A percentile compares a stretch with the other conserved stretches of the same genome.
Evolutionary conservation across 495 filamentous ascomycete genomes (phyloP).

Genomic region (Aspergillus leporis): DNA sequence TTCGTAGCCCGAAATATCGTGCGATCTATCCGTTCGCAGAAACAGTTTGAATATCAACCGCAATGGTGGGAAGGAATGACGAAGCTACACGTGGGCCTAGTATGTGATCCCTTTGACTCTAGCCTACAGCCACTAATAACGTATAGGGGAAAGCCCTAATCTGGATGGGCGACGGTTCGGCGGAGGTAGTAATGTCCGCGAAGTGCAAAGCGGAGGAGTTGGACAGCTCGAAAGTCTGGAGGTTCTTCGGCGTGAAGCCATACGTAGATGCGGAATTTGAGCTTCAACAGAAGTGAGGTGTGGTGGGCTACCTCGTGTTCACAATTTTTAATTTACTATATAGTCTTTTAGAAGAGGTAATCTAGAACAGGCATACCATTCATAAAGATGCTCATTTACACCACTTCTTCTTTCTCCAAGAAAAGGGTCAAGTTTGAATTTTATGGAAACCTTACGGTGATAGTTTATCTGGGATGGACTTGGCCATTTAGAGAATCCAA

Average conservation of each 20-base stretch:
- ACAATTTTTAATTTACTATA: no score
- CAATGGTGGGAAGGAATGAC: slow-evolving; percentile 25
- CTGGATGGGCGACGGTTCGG: slow-evolving; percentile 16
- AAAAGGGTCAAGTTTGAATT: no score
- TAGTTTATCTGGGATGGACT: no score
- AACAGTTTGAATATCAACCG: slow-evolving; percentile 18
- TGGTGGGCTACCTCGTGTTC: no score
- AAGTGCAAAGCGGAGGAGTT: slow-evolving; percentile 12
- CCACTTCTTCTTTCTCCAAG: no score
- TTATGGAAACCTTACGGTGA: no score
- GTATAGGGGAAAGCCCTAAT: slow-evolving; percentile 11
- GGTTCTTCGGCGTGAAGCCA: slow-evolving; percentile 17
- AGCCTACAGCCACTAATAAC: not conserved
- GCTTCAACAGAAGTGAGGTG: not conserved
- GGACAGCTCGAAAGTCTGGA: slow-evolving; percentile 20
- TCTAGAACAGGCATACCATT: no score
- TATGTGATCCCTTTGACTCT: slow-evolving; percentile 1
- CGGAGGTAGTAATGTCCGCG: slow-evolving; percentile 12
- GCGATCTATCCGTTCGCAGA: slow-evolving; percentile 26
- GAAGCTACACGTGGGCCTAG: slow-evolving; percentile 26
- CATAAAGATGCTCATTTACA: no score
- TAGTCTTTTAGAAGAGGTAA: no score
- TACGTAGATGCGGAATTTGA: slow-evolving; percentile 6
- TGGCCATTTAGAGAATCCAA: no score
- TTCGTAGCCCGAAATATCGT: slow-evolving; percentile 51